These are phyloP conservation scores for Claviceps arundinis DNA, from an alignment of 2,329 filamentous ascomycete genomes.

Conservation along the genomic window DNA sequence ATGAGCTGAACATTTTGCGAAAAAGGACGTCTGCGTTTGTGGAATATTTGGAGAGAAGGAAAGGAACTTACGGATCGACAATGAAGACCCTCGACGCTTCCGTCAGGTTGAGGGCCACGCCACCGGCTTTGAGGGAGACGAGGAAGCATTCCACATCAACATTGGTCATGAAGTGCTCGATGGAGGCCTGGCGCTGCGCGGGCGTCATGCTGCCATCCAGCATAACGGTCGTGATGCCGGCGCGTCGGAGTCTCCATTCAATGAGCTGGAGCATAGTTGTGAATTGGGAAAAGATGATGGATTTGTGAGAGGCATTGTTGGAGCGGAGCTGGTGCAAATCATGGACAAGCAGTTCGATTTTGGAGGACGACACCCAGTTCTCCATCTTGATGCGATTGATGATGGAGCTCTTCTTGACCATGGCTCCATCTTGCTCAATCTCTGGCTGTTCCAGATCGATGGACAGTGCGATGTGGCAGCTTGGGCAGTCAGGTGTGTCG, in stretches of 20 bases:
- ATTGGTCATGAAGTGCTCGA: conserved; percentile 94
- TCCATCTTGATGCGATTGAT: conserved; percentile 99
- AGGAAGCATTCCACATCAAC: conserved; percentile 90
- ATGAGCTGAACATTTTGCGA: not conserved
- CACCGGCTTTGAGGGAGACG: conserved; percentile 89
- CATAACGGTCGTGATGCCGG: conserved; percentile 98
- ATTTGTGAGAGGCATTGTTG: conserved; percentile 88
- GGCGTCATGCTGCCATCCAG: conserved; percentile 96
- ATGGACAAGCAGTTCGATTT: conserved; percentile 93
- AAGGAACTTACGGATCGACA: conserved; percentile 73
- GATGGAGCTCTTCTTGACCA: conserved; percentile 90
- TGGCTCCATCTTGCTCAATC: conserved; percentile 77
- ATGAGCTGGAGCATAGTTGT: conserved; percentile 95
- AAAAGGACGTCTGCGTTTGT: no score
- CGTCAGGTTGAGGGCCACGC: conserved; percentile 87
- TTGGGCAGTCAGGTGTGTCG: conserved; percentile 68
- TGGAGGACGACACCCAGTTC: conserved; percentile 95
- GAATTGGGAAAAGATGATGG: conserved; percentile 95
- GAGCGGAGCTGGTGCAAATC: conserved; percentile 85
- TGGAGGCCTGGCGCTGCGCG: conserved; percentile 80
- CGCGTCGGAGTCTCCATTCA: conserved; percentile 88
- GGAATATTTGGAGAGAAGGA: not conserved
- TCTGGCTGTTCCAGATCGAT: conserved; percentile 94
- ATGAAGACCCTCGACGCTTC: conserved; percentile 94
- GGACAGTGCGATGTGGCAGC: conserved; percentile 76